Evolutionary conservation across 768 basidiomycete species (phyloP).

Genomic region (Infundibulicybe gibba): DNA sequence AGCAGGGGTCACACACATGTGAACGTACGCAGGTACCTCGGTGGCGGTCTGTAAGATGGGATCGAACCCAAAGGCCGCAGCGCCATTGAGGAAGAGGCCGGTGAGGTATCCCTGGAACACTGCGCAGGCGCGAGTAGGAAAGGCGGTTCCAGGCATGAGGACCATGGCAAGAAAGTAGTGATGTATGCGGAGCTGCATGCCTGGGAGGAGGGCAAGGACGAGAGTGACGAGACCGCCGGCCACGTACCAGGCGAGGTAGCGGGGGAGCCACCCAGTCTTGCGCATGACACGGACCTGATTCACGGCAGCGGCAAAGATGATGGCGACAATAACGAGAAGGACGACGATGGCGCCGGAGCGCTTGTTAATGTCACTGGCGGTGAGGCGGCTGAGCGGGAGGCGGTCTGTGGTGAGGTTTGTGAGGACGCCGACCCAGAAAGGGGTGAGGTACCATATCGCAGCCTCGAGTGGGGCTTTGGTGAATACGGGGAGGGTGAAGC

Average conservation of each 20-base stretch:
- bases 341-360: constrained; percentile 66
- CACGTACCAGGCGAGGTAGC: constrained; percentile 74
- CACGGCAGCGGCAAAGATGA: constrained; percentile 53
- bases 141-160: constrained; percentile 74
- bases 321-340: constrained; percentile 63
- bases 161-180: constrained; percentile 80
- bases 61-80: constrained; percentile 76
- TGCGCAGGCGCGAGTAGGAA: constrained; percentile 76
- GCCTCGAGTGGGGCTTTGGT: constrained; percentile 66
- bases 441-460: constrained; percentile 67
- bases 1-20: constrained; percentile 5
- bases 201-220: constrained; percentile 67
- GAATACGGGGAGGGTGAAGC: constrained; percentile 73
- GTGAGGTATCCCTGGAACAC: constrained; percentile 80
- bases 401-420: constrained; percentile 67
- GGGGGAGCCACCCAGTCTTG: constrained; percentile 79
- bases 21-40: constrained; percentile 39
- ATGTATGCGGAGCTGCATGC: constrained; percentile 67
- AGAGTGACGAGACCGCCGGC: constrained; percentile 62
- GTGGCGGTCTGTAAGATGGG: constrained; percentile 74
- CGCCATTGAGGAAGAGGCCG: constrained; percentile 79
- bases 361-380: constrained; percentile 59
- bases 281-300: constrained; percentile 84
- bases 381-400: constrained; percentile 78
- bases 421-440: constrained; percentile 78